These are phyloP conservation scores for Mycena rosella DNA, from an alignment of 768 basidiomycete genomes.

Conservation along the genomic window DNA sequence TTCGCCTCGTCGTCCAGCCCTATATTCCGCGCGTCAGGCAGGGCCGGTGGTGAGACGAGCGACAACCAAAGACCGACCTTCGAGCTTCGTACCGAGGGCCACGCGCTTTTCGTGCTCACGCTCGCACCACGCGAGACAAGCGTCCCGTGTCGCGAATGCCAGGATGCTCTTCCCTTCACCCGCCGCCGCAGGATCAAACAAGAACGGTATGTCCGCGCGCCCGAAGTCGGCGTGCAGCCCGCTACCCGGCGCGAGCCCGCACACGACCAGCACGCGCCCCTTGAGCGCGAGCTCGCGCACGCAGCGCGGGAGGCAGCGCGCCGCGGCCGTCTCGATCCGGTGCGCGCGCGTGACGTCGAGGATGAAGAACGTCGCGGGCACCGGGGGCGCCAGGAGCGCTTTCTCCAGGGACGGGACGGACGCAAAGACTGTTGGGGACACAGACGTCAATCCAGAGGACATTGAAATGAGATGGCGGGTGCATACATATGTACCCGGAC, in stretches of 20 bases:
- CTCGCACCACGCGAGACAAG: constrained; percentile 14
- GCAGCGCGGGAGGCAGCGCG: constrained; percentile 22
- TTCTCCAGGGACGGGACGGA: constrained; percentile 25
- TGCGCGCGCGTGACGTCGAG: constrained; percentile 25
- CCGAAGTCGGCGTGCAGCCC: constrained; percentile 20
- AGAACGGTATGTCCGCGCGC: constrained; percentile 12
- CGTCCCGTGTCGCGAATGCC: constrained; percentile 15
- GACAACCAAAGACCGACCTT: neutral
- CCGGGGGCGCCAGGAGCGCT: neutral
- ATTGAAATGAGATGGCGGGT: neutral
- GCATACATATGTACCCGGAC: constrained; percentile 29
- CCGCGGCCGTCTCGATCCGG: constrained; percentile 29
- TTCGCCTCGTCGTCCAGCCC: neutral
- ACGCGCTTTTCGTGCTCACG: neutral
- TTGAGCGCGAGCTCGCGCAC: constrained; percentile 19
- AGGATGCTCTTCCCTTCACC: neutral
- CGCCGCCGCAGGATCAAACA: neutral
- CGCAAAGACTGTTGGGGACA: constrained; percentile 31
- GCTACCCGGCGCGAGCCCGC: constrained; percentile 6
- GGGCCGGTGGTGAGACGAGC: neutral
- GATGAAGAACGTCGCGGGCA: constrained; percentile 8
- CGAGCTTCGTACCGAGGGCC: neutral
- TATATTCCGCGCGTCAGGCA: neutral
- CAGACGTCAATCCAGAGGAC: neutral
- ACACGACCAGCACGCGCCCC: constrained; percentile 15